phyloP scores from a whole-genome alignment of 2,329 filamentous ascomycete species.

The Sphaerulina vaccinii region DNA sequence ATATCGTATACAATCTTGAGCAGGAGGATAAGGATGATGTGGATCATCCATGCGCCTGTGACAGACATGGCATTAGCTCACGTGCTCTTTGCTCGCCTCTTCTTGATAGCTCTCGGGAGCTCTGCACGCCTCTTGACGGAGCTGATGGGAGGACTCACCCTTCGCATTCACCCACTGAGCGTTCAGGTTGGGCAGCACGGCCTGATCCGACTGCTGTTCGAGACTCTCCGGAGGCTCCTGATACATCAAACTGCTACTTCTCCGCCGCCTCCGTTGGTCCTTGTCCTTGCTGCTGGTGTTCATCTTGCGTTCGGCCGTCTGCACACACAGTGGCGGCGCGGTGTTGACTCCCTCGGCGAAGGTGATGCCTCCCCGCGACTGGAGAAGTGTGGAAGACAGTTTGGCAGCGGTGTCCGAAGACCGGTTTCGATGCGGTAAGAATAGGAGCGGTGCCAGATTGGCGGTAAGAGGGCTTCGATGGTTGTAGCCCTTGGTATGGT shows the following conservation, averaged over 20 bases:
- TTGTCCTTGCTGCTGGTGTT: constrained; percentile 51
- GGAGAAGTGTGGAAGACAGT: constrained; percentile 81
- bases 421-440: constrained; percentile 28
- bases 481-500: not conserved
- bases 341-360: constrained; percentile 77
- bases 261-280: constrained; percentile 65
- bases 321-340: constrained; percentile 28
- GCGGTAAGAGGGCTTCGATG: constrained; percentile 8
- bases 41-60: constrained; percentile 94
- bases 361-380: constrained; percentile 80
- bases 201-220: constrained; percentile 96
- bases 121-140: not conserved
- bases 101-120: not conserved
- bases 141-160: constrained; percentile 57
- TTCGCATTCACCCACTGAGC: constrained; percentile 99
- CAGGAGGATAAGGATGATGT: constrained; percentile 84
- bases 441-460: constrained; percentile 32
- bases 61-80: constrained; percentile 20
- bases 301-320: constrained; percentile 45
- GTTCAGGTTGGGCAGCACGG: constrained; percentile 90
- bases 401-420: constrained; percentile 73
- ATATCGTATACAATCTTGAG: constrained; percentile 98
- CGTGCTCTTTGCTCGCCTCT: constrained; percentile 8
- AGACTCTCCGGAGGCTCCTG: constrained; percentile 94
- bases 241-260: constrained; percentile 98